These are phyloP conservation scores for Nepenthes mirabilis DNA, from an alignment of 148 eudicot genomes.

Conservation along the genomic window DNA sequence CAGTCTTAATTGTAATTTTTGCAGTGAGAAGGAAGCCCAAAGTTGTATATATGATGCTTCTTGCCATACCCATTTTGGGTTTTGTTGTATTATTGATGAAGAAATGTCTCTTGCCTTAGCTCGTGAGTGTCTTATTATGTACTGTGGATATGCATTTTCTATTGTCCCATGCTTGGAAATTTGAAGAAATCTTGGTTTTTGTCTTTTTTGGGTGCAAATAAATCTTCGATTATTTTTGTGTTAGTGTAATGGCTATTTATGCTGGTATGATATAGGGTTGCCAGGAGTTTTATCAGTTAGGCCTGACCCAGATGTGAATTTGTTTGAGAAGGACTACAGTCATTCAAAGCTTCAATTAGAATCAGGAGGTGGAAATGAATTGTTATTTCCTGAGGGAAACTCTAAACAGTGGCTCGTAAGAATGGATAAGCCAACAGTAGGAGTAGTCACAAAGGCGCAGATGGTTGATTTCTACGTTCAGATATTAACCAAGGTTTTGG, in stretches of 20 bases:
- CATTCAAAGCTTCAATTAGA: constrained; percentile 5
- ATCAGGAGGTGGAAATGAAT: constrained; percentile 10
- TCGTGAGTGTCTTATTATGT: constrained; percentile 15
- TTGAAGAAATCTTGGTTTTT: not conserved
- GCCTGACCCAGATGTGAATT: constrained; percentile 44
- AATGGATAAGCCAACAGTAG: constrained; percentile 30
- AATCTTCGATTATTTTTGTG: not conserved
- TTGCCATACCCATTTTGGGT: constrained; percentile 47
- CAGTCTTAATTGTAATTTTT: not conserved
- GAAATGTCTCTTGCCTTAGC: constrained; percentile 37
- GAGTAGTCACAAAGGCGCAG: constrained; percentile 38
- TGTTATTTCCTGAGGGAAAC: constrained; percentile 45
- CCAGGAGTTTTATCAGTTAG: constrained; percentile 56
- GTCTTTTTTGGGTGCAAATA: not conserved
- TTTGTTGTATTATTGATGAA: constrained; percentile 57
- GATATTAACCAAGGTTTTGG: constrained; percentile 48
- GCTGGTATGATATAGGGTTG: constrained; percentile 32
- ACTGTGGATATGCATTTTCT: not conserved
- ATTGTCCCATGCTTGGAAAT: not conserved
- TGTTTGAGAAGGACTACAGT: constrained; percentile 35
- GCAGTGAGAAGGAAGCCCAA: constrained; percentile 62
- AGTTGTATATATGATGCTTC: constrained; percentile 67
- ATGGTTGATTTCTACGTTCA: constrained; percentile 52
- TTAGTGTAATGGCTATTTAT: not conserved
- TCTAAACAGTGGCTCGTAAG: constrained; percentile 71